Evolutionary conservation across 495 filamentous ascomycete species (phyloP), one percentile per base, ranked within the genome.

Genomic region (Xylaria scruposa): DNA sequence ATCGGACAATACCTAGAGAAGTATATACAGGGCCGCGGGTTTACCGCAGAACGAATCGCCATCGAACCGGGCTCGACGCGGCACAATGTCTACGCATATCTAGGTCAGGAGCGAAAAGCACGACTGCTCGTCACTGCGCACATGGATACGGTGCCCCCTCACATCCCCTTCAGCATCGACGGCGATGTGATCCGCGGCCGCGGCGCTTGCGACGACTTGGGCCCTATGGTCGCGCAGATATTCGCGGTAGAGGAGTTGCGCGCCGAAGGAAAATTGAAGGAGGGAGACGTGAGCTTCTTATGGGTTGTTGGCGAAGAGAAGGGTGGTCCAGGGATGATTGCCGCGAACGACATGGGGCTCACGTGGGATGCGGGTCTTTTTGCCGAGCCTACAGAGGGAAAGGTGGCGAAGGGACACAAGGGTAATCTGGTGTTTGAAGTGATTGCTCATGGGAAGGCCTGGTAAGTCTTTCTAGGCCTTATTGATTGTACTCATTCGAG

Each of bases 261-360:
- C 29, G 56, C 75, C 62, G 76, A 79, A 68, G 72, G 69, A 3
- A 71, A 69, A 56, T 67, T 83, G 31, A 64, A 68, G 38, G 76
- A 81, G 49, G 78, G 79, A 13, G 77, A 84, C 24, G 79, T 92
- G n/a, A 88, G 85, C 24, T 85, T 94, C 7, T 85, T 94, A 47
- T 94, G 91, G 83, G 92, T 94, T 24, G 90, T 93, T 15, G 92
- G 90, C 69, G 92, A 94, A 74, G 92, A 94, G 77, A 85, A 82
- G 59, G 87, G 85, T 62, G 92, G 92, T 24, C 87, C 89, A 59
- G 92, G 92, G 31, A 94, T 94, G 92, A 85, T 80, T 49, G 59
- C 81, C 77, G 85, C 85, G 42, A 87, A 86, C 33, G 77, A 81
- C 29, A 83, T 84, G 59, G 77, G 78, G 2, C 73, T 82, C n/a